Evolutionary conservation across 192 early-diverging fungal species (phyloP).

Genomic region (Coemansia sp.): DNA sequence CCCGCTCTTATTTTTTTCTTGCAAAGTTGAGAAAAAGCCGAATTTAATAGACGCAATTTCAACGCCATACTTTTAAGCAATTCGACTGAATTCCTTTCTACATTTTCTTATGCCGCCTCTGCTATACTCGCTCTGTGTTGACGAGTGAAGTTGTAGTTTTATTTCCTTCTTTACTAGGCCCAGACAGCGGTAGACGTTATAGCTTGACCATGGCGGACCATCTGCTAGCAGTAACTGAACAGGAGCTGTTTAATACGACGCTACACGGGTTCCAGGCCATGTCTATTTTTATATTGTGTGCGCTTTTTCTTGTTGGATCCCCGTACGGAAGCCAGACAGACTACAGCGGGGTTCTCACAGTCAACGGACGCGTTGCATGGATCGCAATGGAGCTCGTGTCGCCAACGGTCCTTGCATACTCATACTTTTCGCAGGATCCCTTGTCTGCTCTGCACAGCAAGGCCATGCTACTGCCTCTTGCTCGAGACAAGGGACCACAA

Average conservation of each 20-base stretch:
- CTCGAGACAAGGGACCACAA: background rate
- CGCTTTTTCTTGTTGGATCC: constrained; percentile 36
- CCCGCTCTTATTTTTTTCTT: background rate
- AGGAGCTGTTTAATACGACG: constrained; percentile 13
- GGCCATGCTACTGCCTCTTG: background rate
- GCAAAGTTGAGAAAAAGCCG: background rate
- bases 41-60: constrained; percentile 6
- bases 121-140: too few relatives aligned
- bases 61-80: background rate
- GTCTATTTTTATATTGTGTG: constrained; percentile 18
- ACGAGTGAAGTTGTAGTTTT: too few relatives aligned
- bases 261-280: constrained; percentile 16
- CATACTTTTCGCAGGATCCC: background rate
- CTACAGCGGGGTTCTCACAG: constrained; percentile 22
- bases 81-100: constrained; percentile 2
- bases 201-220: background rate
- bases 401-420: constrained; percentile 21
- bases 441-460: background rate
- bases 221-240: constrained; percentile 1
- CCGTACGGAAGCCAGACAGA: constrained; percentile 49
- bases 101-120: background rate
- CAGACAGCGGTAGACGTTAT: too few relatives aligned
- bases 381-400: constrained; percentile 49
- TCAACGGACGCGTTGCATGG: constrained; percentile 40
- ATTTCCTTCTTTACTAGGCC: too few relatives aligned